Percentiles rank a stretch among this genome's conserved stretches.
These are phyloP conservation scores for Colletotrichum somersetense DNA, from an alignment of 2,329 filamentous ascomycete genomes.

Conservation along the genomic window DNA sequence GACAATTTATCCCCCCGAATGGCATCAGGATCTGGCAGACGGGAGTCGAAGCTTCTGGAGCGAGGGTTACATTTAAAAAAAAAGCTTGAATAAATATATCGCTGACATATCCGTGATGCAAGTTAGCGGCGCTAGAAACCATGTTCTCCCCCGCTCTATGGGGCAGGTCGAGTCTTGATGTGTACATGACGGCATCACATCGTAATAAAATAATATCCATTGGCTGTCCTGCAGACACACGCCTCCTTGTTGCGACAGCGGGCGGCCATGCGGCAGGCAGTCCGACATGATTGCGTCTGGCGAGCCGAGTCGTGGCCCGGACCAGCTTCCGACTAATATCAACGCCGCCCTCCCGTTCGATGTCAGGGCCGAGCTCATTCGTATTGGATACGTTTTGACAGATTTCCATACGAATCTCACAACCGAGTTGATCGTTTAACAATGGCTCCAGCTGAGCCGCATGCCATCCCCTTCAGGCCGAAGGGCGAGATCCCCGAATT, in stretches of 20 bases:
- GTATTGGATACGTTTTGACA: background rate
- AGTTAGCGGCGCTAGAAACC: slow-evolving; percentile 9
- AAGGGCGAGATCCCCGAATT: slow-evolving; percentile 25
- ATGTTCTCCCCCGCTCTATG: background rate
- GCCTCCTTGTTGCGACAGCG: background rate
- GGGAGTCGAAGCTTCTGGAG: background rate
- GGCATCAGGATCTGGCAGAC: background rate
- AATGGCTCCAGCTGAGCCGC: slow-evolving; percentile 28
- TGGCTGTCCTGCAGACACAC: background rate
- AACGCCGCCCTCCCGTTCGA: background rate
- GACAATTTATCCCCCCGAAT: background rate
- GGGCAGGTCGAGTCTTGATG: slow-evolving; percentile 5
- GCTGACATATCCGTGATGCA: slow-evolving; percentile 8
- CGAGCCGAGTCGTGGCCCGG: background rate
- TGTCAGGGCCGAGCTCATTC: background rate
- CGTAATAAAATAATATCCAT: background rate
- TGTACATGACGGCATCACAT: slow-evolving; percentile 15
- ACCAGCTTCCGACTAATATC: background rate
- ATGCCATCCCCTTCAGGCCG: slow-evolving; percentile 18
- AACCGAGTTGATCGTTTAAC: background rate
- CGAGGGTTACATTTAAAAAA: background rate
- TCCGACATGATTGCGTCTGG: background rate
- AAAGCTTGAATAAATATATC: background rate
- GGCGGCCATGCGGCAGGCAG: background rate
- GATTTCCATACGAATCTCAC: background rate